These are phyloP conservation scores for Barbatosphaeria neglecta DNA, from an alignment of 495 filamentous ascomycete species.

Conservation along the genomic window DNA sequence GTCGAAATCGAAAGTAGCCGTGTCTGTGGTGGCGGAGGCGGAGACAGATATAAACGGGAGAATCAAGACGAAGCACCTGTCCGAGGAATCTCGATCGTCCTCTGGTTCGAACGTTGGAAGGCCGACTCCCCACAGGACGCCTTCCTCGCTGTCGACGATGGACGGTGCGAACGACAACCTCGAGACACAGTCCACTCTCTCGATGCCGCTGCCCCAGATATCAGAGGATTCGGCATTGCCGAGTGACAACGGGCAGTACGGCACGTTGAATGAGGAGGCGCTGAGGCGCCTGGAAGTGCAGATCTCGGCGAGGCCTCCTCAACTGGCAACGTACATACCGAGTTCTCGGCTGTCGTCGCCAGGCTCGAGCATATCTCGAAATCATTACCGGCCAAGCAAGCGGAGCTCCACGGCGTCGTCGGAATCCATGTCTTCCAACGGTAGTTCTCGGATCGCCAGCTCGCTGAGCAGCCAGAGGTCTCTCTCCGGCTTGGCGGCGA, in stretches of 20 bases:
- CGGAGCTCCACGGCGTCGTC: slow-evolving; percentile 22
- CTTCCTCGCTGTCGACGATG: slow-evolving; percentile 12
- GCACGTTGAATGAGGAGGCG: slow-evolving; percentile 21
- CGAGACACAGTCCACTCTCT: slow-evolving; percentile 4
- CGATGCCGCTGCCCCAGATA: slow-evolving; percentile 6
- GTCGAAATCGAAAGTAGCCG: slow-evolving; percentile 14
- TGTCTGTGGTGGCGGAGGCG: slow-evolving; percentile 17
- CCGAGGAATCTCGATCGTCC: slow-evolving; percentile 4
- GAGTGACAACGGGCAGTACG: slow-evolving; percentile 4
- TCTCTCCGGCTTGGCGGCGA: slow-evolving; percentile 4
- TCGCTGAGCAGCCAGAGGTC: slow-evolving; percentile 14
- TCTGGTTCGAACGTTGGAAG: slow-evolving; percentile 8
- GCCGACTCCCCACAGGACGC: slow-evolving; percentile 13
- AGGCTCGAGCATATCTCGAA: neutral
- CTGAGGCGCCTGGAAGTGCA: slow-evolving; percentile 22
- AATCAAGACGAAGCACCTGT: slow-evolving; percentile 5
- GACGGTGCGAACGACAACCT: slow-evolving; percentile 10
- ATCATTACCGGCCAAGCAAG: slow-evolving; percentile 10
- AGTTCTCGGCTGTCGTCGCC: slow-evolving; percentile 5
- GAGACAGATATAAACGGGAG: slow-evolving; percentile 8
- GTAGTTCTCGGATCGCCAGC: slow-evolving; percentile 10
- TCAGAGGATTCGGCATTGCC: slow-evolving; percentile 4
- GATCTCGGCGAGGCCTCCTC: slow-evolving; percentile 2
- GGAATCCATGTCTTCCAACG: slow-evolving; percentile 20
- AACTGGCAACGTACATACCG: slow-evolving; percentile 12